phyloP scores from a whole-genome alignment of 768 basidiomycete species.

The Kwoniella dejecticola region DNA sequence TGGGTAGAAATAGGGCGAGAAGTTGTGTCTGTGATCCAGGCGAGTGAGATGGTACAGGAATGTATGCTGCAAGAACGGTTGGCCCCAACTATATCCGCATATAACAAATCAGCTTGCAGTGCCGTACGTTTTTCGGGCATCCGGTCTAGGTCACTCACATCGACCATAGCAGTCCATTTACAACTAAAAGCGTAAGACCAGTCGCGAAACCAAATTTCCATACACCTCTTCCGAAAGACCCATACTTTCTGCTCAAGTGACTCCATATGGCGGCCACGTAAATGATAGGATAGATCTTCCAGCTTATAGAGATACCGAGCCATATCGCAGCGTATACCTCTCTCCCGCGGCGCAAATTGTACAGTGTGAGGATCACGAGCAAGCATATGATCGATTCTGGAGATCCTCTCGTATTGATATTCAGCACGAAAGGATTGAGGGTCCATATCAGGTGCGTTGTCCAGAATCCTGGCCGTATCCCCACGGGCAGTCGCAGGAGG shows the following conservation, averaged over 20 bases:
- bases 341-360: constrained; percentile 56
- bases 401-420: constrained; percentile 95
- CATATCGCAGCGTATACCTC: constrained; percentile 71
- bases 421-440: constrained; percentile 89
- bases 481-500: no score
- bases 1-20: constrained; percentile 95
- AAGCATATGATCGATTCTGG: constrained; percentile 85
- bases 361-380: constrained; percentile 72
- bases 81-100: constrained; percentile 78
- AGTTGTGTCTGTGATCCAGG: constrained; percentile 96
- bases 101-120: neutral
- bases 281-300: constrained; percentile 96
- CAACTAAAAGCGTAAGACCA: constrained; percentile 65
- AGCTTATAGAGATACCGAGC: constrained; percentile 82
- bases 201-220: constrained; percentile 72
- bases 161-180: constrained; percentile 70
- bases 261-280: constrained; percentile 80
- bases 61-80: constrained; percentile 85
- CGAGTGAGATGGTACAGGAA: constrained; percentile 90
- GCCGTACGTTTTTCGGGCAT: no score
- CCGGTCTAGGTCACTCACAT: constrained; percentile 75
- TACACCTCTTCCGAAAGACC: constrained; percentile 55
- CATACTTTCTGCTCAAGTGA: constrained; percentile 37
- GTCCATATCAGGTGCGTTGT: constrained; percentile 65
- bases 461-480: no score